Evolutionary conservation across 139 green algal genomes (phyloP), one percentile per base, ranked within the genome.

Genomic region (Yamagishiella unicocca): DNA sequence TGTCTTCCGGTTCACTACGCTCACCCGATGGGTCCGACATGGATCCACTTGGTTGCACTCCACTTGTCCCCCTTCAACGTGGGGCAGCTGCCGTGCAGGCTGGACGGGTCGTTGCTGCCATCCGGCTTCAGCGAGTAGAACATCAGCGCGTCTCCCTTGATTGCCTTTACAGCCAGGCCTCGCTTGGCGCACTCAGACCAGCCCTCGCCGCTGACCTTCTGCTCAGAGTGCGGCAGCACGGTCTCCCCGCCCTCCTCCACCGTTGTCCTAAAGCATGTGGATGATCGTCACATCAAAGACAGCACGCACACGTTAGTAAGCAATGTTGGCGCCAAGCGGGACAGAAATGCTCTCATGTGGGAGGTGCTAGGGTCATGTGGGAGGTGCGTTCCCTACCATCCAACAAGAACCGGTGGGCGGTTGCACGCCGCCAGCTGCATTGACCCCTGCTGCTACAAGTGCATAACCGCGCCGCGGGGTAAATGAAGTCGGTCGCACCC

Each of bases 31-130:
- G 75, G 83, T 2, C 37, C 86, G 4, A 96, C 89, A 77, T 97
- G 95, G 50, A 98, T 97, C 95, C 96, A 98, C 83, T 97, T 97
- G 46, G 96, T 98, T 29, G 96, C 94, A 19, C 83, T 93, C 93
- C 93, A 96, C 66, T 95, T 96, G 40, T 92, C 75, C n/a, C 94
- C 93, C 45, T 87, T 86, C 2, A 88, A 38, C 2, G 90, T 93
- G 22, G 94, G 93, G 87, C 94, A 96, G 82, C 77, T 90, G 76
- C 92, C 91, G 72, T 96, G 94, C 43, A 94, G 72, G 75, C 80
- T 91, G 37, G 72, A 74, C 1, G 61, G 42, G 77, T 95, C 92
- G 22, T 88, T 80, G 77, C 58, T 87, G 45, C 85, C 87, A 67
- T 95, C 92, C 50, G 90, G 88, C 80, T 89, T 91, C 29, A 95